Base-by-base conservation (phyloP, 2,329 filamentous ascomycete genomes). In the Paecilomyces sp. region DNA sequence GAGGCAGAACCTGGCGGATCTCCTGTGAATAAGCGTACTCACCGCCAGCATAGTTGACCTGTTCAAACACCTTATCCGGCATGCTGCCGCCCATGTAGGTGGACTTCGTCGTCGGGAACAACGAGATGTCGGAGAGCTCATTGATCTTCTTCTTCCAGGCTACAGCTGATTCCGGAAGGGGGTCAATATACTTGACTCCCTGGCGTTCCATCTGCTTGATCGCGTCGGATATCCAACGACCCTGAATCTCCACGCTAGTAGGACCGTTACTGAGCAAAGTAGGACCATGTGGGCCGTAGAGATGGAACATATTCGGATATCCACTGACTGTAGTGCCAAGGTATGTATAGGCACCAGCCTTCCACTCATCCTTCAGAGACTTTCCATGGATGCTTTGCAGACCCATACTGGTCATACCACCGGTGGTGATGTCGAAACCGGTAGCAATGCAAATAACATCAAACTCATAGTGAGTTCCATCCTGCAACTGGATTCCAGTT, bases 31-130 rank as follows among this genome's bases (percentile, higher is more conserved):
- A 68, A 22, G 54, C 54, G 12, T 57, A 58, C 22, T 70, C 58
- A 3, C 71, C 71, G 22, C 69, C 70, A 18, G 67, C 56, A 55
- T 70, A 86, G 57, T 79, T 79, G 15, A 85, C 71, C 2, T 79
- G 78, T 70, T 86, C 83, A n/a, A 75, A 74, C 0, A 74, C 65
- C 72, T 86, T 86, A 0, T 79, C 82, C 0, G 83, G 83, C 1
- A 85, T 75, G 50, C 76, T 84, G 0, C 77, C 79, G 2, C 84
- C 84, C 80, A 85, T 83, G 64, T 84, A 85, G 55, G 80, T 84
- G 1, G 76, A 80, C 15, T 71, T 74, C 0, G 76, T 77, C 0
- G 73, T 79, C 0, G 81, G 79, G 60, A 85, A 76, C 7, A 86
- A 70, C 15, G 75, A 77, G 15, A 56, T 66, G 65, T 82, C 69